Evolutionary conservation across 768 basidiomycete genomes (phyloP), one percentile per base, ranked within the genome.

Genomic region (Tricholomella constricta): DNA sequence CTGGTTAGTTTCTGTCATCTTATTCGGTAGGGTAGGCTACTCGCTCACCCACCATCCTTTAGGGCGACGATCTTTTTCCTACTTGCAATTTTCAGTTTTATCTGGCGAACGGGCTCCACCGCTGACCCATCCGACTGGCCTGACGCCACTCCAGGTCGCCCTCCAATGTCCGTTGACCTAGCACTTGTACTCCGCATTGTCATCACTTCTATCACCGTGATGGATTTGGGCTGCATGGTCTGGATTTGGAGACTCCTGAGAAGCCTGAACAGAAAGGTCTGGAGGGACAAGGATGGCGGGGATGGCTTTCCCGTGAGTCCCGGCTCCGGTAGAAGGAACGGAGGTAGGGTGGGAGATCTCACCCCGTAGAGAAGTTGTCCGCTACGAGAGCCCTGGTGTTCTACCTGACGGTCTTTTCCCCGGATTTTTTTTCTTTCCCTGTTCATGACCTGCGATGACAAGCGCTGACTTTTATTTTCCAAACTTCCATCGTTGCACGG

Each of bases 61-160:
- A 59, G 54, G 51, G 54, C 54, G 17, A 42, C 47, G 2, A 52
- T 52, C 4, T 48, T 55, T 22, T 55, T 55, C 19, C 22, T 59
- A 23, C n/a, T 55, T 4, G 54, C 58, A 9, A 50, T 52, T 22
- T 55, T 59, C 17, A 37, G 43, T 17, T 59, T 42, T 6, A 59
- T 59, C n/a, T 55, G 54, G 51, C 46, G 54, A 20, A 59, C 46
- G 23, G 47, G 51, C 5, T 52, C 54, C 15, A 51, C 48, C 17
- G 37, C 45, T 8, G 54, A 59, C 27, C 47, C 50, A 15, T 52
- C 53, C 15, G 52, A 57, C 27, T 57, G 42, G 51, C 27, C 51
- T 12, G 35, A 47, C 9, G 37, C 43, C 7, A 32, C 19, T 9
- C 4, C 36, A 26, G 51, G 47, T 14, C 54, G 48, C 29, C 50